Evolutionary conservation across 805 yeast genomes (phyloP), one percentile per base, ranked within the genome.

Genomic region (Lipomyces sp.): DNA sequence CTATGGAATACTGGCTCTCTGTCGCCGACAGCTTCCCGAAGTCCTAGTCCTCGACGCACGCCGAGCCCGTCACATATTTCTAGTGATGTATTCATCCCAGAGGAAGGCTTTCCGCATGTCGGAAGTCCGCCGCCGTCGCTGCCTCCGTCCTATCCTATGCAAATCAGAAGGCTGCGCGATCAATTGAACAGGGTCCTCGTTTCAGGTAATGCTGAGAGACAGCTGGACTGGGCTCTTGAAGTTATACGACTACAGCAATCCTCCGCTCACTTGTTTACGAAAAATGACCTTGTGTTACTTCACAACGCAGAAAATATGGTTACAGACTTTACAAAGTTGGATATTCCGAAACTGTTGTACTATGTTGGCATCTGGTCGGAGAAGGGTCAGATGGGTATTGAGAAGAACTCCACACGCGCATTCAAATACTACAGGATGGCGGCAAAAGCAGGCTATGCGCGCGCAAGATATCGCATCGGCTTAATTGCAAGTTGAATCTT

Each of bases 391-490:
- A 51, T 59, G 43, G 69, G 62, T 10, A 31, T 41, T n/a, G 31
- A 42, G n/a, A 42, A 37, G 14, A 61, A 65, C 44, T 31, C 28
- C 3, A 26, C 28, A 5, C 49, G 38, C 36, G 67, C 71, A 2
- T 47, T 54, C 22, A 63, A 62, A 3, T 51, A 54, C 42, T 68
- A 61, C 47, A 52, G 64, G 18, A 49, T 40, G n/a, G 68, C 74
- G 2, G 66, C 69, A 14, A 59, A 63, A 28, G 49, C 47, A 28
- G 68, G 69, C 28, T 61, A 58, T 39, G 47, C 62, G 31, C 61
- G 74, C 14, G 70, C 72, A 1, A 64, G 65, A 57, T 72, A 68
- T 50, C 60, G 72, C 3, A 53, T 71, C 24, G 75, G 69, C 2
- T 55, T 62, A 10, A 59, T 62, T 14, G 51, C 40, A 28, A 8